Evolutionary conservation across 306 rosid genomes (phyloP), one percentile per base, ranked within the genome.

Genomic region (Medicago lupulina): DNA sequence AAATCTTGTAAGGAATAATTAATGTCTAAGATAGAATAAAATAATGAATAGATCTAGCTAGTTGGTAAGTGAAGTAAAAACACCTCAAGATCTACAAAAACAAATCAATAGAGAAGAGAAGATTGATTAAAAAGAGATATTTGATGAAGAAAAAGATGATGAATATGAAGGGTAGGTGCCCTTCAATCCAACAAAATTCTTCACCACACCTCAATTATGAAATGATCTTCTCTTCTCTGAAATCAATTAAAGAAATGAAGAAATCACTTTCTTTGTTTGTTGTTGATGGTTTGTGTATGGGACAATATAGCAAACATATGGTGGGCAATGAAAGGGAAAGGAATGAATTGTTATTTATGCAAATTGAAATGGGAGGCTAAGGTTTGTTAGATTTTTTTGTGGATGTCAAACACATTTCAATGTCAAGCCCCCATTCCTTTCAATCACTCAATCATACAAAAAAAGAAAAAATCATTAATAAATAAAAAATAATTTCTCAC

Each of bases 161-260:
- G 84, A 80, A 74, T 41, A 83, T 75, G 89, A 85, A 79, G 83
- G 77, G 80, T 49, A 76, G 80, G 82, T 84, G 79, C 34, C 63
- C 86, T 43, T 34, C 70, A 65, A 65, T 65, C 19, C 87, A 73
- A 79, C 77, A 83, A 63, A 58, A 85, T 47, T 84, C 87, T 83
- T 83, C 89, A 74, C 85, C 84, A 74, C 80, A 77, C 78, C 82
- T 81, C 86, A 83, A 80, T 75, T 76, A 84, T 82, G 71, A 76
- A 76, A 61, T 61, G 31, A 61, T 38, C 34, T 73, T 39, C 39
- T 71, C 57, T 39, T 21, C 65, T 76, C 79, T 62, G 77, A 83
- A 41, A 19, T 17, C 16, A 67, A 81, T 80, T 88, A 80, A 67
- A 59, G 79, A 86, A 68, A 58, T 23, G 39, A 58, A 58, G 39